Evolutionary conservation across 495 filamentous ascomycete genomes (phyloP), one percentile per base, ranked within the genome.

Genomic region (Xylaria telfairii): DNA sequence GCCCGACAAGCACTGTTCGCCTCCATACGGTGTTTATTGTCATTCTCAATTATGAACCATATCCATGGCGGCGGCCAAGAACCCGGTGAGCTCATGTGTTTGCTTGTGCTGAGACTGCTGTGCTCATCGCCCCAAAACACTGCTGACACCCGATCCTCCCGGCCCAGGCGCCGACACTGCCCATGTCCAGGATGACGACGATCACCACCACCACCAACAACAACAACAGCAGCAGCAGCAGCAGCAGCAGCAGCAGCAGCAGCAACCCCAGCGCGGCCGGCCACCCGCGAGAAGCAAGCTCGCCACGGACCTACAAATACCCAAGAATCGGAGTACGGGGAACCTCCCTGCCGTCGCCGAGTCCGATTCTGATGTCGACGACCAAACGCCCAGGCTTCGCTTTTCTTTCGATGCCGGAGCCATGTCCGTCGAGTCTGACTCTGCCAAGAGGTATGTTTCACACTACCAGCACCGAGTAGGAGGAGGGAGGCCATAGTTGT

Each of bases 271-370:
- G 53, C 74, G 75, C 61, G 75, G 76, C 51, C 74, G 75, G 49
- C 71, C 67, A 54, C 67, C 74, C 41, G 71, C 74, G n/a, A 75
- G 76, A 70, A 73, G 61, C 68, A 73, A 77, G 65, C 80, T 84
- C 39, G 30, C 77, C 59, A 79, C 82, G 34, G 62, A 80, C 8
- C 59, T 86, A 57, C 82, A 83, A 65, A 82, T 92, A 65, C 92
- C 85, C 72, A 91, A 87, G 80, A 90, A 89, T 81, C 83, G 83
- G 69, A 91, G 89, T 74, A 88, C 88, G 28, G 83, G 89, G 26
- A 91, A 89, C 74, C 85, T 92, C 32, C 80, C 86, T 30, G 78
- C 85, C 69, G 74, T 81, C 49, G 74, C 74, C 41, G 80, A 82
- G 73, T 64, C 67, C 26, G 78, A 79, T 32, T 65, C 57, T 30